Percentiles rank a stretch among this genome's conserved stretches.
phyloP scores from a whole-genome alignment of 768 basidiomycete genomes.

The Russula sp. region DNA sequence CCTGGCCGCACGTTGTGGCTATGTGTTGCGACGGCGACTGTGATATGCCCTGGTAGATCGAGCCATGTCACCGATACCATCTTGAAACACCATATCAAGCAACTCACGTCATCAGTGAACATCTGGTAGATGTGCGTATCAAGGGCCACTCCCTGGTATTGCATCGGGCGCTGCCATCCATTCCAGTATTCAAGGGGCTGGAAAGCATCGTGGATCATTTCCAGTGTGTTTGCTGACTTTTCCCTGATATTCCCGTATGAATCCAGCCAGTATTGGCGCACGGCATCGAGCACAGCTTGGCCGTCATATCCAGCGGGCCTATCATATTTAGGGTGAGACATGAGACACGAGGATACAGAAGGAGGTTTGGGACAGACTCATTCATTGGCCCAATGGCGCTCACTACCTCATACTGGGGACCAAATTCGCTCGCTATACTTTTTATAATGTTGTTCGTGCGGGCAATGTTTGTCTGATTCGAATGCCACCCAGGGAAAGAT shows the following conservation, averaged over 20 bases:
- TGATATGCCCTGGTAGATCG: conserved; percentile 43
- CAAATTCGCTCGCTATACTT: conserved; percentile 58
- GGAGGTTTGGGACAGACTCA: conserved; percentile 47
- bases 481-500: conserved; percentile 66
- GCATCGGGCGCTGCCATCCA: conserved; percentile 53
- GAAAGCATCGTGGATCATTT: conserved; percentile 78
- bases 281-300: conserved; percentile 46
- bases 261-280: conserved; percentile 63
- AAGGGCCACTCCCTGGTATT: conserved; percentile 66
- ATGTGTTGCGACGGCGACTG: conserved; percentile 58
- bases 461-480: conserved; percentile 57
- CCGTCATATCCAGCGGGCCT: conserved; percentile 74
- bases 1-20: conserved; percentile 50
- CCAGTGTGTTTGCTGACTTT: conserved; percentile 55
- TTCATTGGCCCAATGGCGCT: conserved; percentile 72
- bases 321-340: conserved; percentile 11
- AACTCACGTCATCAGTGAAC: conserved; percentile 53
- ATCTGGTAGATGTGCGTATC: conserved; percentile 81
- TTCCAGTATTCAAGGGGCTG: conserved; percentile 68
- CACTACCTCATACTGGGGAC: conserved; percentile 52
- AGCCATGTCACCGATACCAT: not conserved
- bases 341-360: not conserved
- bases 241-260: conserved; percentile 71
- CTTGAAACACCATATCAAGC: too few species aligned
- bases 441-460: conserved; percentile 67